Conservation (phyloP, 116 monocot species). For the Posidonia oceanica region DNA sequence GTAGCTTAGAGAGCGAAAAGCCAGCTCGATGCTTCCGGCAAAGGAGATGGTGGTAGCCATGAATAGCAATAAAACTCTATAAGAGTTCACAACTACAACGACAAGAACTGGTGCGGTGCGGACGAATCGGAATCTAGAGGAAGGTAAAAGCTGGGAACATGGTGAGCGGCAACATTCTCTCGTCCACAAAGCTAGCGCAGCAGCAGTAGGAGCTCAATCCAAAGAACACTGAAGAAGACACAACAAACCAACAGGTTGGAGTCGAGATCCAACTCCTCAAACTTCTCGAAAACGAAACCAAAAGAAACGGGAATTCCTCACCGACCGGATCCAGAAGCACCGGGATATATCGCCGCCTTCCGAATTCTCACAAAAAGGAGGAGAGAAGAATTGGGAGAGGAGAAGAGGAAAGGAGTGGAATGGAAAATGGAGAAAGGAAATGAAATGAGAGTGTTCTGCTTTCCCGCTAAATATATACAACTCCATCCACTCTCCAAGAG, state of each 20-base stretch:
- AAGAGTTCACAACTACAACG: background rate
- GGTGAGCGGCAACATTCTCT: constrained; percentile 1
- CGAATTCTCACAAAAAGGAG: background rate
- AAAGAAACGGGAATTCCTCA: too few relatives aligned
- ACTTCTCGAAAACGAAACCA: too few relatives aligned
- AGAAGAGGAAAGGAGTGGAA: background rate
- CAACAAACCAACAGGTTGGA: too few relatives aligned
- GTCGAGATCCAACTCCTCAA: too few relatives aligned
- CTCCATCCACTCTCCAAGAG: too few relatives aligned
- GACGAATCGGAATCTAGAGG: background rate
- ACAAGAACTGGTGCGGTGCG: too few relatives aligned
- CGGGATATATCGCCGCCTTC: background rate
- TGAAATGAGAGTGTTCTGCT: background rate
- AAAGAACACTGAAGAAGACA: too few relatives aligned
- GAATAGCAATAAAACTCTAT: too few relatives aligned
- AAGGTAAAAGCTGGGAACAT: constrained; percentile 4
- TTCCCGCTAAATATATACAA: background rate
- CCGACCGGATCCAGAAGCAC: background rate
- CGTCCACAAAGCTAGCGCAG: background rate
- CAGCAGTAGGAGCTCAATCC: background rate
- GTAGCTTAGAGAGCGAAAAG: background rate
- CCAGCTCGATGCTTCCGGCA: too few relatives aligned
- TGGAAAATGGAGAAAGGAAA: background rate
- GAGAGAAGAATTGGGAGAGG: background rate
- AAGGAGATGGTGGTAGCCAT: too few relatives aligned